These are phyloP conservation scores for Boletus patriciae DNA, from an alignment of 768 basidiomycete genomes.

Conservation along the genomic window DNA sequence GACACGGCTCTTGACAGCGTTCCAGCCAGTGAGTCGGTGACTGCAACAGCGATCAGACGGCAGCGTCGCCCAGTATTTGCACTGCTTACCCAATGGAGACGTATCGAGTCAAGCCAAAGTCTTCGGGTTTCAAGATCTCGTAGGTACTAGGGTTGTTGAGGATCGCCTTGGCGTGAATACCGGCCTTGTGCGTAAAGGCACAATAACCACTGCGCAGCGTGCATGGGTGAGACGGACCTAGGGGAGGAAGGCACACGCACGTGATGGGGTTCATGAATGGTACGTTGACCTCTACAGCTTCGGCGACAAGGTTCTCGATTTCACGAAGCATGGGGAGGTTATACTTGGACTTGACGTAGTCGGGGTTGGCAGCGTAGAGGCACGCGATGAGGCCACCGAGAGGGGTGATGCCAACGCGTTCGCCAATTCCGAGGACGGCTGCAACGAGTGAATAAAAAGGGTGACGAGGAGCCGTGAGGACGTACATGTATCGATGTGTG, in stretches of 20 bases:
- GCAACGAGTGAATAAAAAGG: neutral
- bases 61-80: neutral
- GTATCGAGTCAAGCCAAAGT: slow-evolving; percentile 96
- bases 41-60: slow-evolving; percentile 37
- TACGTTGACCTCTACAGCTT: slow-evolving; percentile 96
- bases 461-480: slow-evolving; percentile 6
- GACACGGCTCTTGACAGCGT: slow-evolving; percentile 98
- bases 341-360: slow-evolving; percentile 99
- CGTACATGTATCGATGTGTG: slow-evolving; percentile 96
- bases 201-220: slow-evolving; percentile 81
- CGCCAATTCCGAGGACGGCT: slow-evolving; percentile 97
- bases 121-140: slow-evolving; percentile 98
- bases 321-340: slow-evolving; percentile 96
- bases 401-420: slow-evolving; percentile 98
- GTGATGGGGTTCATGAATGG: slow-evolving; percentile 97
- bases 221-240: neutral
- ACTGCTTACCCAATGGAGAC: slow-evolving; percentile 85
- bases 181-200: slow-evolving; percentile 99
- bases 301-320: slow-evolving; percentile 97
- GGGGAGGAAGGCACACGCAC: slow-evolving; percentile 39
- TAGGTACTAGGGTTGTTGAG: slow-evolving; percentile 99
- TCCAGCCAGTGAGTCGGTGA: slow-evolving; percentile 97
- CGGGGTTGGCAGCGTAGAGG: slow-evolving; percentile 94
- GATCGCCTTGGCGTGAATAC: slow-evolving; percentile 99
- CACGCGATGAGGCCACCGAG: slow-evolving; percentile 96